Conservation (phyloP, 495 filamentous ascomycete genomes). For the Aspergillus leporis region DNA sequence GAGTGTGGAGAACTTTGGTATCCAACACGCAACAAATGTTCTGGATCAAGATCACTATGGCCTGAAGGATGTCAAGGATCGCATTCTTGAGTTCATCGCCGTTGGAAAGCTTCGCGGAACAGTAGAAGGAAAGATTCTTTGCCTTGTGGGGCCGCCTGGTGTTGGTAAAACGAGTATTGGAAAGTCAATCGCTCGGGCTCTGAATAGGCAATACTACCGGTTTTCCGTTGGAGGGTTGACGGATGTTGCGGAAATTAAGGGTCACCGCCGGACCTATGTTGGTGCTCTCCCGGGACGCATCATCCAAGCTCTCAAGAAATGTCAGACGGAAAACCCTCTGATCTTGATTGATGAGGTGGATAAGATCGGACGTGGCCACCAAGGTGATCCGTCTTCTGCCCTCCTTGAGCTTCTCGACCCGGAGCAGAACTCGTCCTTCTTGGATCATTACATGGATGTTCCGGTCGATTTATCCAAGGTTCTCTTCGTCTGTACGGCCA, state of each 20-base stretch:
- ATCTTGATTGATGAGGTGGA: slow-evolving; percentile 98
- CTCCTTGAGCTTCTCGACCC: slow-evolving; percentile 94
- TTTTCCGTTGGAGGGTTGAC: slow-evolving; percentile 97
- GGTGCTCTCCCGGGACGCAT: slow-evolving; percentile 94
- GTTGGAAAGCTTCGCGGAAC: slow-evolving; percentile 96
- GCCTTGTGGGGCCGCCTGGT: slow-evolving; percentile 93
- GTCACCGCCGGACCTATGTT: slow-evolving; percentile 94
- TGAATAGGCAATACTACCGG: slow-evolving; percentile 95
- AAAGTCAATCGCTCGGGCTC: slow-evolving; percentile 92
- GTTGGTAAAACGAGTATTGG: slow-evolving; percentile 99
- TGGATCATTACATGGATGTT: slow-evolving; percentile 99
- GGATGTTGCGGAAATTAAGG: slow-evolving; percentile 99
- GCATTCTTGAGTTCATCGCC: slow-evolving; percentile 97
- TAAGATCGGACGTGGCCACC: slow-evolving; percentile 94
- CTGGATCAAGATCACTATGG: slow-evolving; percentile 98
- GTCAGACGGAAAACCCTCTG: slow-evolving; percentile 96
- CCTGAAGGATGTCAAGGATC: slow-evolving; percentile 97
- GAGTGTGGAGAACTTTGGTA: slow-evolving; percentile 95
- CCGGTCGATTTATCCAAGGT: slow-evolving; percentile 98
- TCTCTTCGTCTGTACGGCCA: slow-evolving; percentile 98
- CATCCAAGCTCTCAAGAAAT: slow-evolving; percentile 98
- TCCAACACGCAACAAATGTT: slow-evolving; percentile 84
- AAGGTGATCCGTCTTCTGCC: slow-evolving; percentile 94
- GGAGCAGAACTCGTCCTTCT: slow-evolving; percentile 95
- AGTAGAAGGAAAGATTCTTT: slow-evolving; percentile 98